These are phyloP conservation scores for Xylariaceae sp. DNA, from an alignment of 2,329 filamentous ascomycete species.

Conservation along the genomic window DNA sequence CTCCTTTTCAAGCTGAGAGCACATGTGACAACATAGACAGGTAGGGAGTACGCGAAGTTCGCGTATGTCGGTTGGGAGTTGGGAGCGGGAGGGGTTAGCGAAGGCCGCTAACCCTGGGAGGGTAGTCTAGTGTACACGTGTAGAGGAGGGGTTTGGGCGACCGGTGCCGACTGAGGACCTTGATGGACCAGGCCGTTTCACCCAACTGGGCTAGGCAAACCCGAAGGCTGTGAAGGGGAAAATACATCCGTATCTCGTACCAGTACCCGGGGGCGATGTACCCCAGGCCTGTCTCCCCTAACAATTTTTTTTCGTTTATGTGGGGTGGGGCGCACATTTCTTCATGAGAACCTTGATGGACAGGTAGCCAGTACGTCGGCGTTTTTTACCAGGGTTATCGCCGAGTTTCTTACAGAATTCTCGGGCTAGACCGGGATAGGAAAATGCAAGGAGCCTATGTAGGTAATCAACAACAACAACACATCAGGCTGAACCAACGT, in stretches of 20 bases:
- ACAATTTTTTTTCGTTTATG: not conserved
- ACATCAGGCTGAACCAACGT: not conserved
- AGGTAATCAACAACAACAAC: not conserved
- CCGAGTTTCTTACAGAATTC: not conserved
- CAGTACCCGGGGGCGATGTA: not conserved
- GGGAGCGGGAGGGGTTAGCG: not conserved
- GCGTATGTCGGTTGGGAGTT: not conserved
- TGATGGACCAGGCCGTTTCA: not conserved
- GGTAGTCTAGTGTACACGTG: not conserved
- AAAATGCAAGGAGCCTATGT: not conserved
- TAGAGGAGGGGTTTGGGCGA: not conserved
- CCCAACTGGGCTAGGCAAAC: not conserved
- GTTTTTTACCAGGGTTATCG: not conserved
- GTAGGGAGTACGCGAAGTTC: not conserved
- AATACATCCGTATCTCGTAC: not conserved
- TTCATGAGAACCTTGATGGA: conserved; percentile 29
- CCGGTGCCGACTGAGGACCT: not conserved
- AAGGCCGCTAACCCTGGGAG: not conserved
- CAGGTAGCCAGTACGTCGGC: conserved; percentile 3
- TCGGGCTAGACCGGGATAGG: not conserved
- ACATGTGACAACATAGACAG: not conserved
- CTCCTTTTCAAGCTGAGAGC: not conserved
- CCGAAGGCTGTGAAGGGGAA: not conserved
- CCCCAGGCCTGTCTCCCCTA: not conserved
- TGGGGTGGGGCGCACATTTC: not conserved